Percentiles rank a stretch among this genome's conserved stretches.
These are phyloP conservation scores for Xylaria flabelliformis DNA, from an alignment of 495 filamentous ascomycete species.

Conservation along the genomic window DNA sequence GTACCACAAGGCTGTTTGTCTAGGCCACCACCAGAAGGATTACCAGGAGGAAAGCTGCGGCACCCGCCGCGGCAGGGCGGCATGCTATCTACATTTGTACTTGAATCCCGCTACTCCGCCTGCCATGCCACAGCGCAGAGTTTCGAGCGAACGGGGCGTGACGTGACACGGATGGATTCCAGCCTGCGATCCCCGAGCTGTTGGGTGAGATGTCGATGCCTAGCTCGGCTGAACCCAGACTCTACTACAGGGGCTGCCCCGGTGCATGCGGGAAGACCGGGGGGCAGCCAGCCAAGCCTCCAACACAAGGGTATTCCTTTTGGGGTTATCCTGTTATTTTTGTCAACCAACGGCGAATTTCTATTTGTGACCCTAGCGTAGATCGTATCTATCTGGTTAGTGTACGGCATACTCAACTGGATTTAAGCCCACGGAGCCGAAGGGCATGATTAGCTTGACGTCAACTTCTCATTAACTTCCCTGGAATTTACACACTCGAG, in stretches of 20 bases:
- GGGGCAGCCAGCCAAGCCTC: slow-evolving; percentile 26
- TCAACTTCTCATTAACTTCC: slow-evolving; percentile 2
- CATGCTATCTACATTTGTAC: slow-evolving; percentile 18
- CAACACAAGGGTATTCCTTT: slow-evolving; percentile 19
- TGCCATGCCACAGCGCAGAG: slow-evolving; percentile 14
- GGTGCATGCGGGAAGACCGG: slow-evolving; percentile 23
- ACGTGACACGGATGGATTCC: slow-evolving; percentile 29
- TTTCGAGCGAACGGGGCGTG: slow-evolving; percentile 24
- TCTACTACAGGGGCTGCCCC: slow-evolving; percentile 18
- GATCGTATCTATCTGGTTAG: slow-evolving; percentile 10
- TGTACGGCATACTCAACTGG: not conserved
- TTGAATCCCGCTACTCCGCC: slow-evolving; percentile 23
- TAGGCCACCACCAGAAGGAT: slow-evolving; percentile 3
- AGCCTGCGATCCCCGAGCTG: slow-evolving; percentile 8
- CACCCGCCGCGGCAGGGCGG: slow-evolving; percentile 8
- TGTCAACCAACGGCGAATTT: slow-evolving; percentile 22
- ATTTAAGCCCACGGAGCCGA: slow-evolving; percentile 13
- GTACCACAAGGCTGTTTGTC: slow-evolving; percentile 26
- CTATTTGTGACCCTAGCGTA: slow-evolving; percentile 23
- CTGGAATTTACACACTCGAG: slow-evolving; percentile 9
- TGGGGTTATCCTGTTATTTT: slow-evolving; percentile 27
- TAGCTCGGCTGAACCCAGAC: slow-evolving; percentile 23
- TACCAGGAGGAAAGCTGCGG: slow-evolving; percentile 2
- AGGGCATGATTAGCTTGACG: slow-evolving; percentile 24
- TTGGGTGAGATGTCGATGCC: slow-evolving; percentile 22